A percentile compares a stretch with the other conserved stretches of the same genome.
Conservation (phyloP, 441 rosid genomes). For the Macaranga tanarius region DNA sequence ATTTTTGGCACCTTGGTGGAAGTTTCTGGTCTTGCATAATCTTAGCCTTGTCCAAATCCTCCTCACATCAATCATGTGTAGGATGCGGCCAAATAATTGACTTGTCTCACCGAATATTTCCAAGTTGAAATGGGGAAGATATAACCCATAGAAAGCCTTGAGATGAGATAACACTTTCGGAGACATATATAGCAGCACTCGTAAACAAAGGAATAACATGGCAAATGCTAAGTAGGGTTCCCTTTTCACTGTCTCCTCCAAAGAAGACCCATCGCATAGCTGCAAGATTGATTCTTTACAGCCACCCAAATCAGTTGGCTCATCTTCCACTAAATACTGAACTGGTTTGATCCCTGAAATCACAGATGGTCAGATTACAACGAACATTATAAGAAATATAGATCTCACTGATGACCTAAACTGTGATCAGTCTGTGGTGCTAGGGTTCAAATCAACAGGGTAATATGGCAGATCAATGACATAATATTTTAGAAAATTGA, state of each 20-base stretch:
- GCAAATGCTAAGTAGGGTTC: slow-evolving; percentile 65
- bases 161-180: slow-evolving; percentile 47
- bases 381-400: not conserved
- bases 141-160: slow-evolving; percentile 56
- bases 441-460: not conserved
- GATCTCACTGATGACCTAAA: not conserved
- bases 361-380: not conserved
- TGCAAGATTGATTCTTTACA: slow-evolving; percentile 31
- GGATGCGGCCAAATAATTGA: slow-evolving; percentile 58
- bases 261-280: slow-evolving; percentile 32
- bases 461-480: too few species aligned
- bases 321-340: slow-evolving; percentile 43
- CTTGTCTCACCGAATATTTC: slow-evolving; percentile 80
- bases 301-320: slow-evolving; percentile 24
- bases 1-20: slow-evolving; percentile 68
- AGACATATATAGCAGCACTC: slow-evolving; percentile 42
- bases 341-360: slow-evolving; percentile 59
- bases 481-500: not conserved
- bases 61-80: slow-evolving; percentile 75
- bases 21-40: slow-evolving; percentile 63
- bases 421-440: not conserved
- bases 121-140: slow-evolving; percentile 65
- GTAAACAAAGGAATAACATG: slow-evolving; percentile 47
- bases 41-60: slow-evolving; percentile 70
- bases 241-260: slow-evolving; percentile 40